Conservation (phyloP, 1,284 basidiomycete genomes). For the Ustilago lituana region DNA sequence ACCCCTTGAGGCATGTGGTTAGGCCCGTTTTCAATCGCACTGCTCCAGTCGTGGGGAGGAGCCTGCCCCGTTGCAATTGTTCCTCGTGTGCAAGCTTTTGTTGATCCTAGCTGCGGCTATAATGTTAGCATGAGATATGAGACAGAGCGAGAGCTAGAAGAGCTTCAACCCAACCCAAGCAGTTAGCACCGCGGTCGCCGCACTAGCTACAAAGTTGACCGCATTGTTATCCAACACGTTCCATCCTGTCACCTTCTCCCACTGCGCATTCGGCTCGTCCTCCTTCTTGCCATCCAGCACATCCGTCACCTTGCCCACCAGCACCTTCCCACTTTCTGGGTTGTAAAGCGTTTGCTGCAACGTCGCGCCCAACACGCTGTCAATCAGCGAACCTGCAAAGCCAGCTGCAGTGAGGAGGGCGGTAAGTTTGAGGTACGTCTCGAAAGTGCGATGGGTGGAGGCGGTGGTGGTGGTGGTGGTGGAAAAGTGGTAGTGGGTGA, state of each 20-base stretch:
- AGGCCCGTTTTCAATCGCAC: too few species aligned
- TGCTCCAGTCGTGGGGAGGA: too few species aligned
- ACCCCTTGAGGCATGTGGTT: too few species aligned
- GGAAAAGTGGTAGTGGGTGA: constrained; percentile 8
- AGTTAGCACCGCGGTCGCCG: constrained; percentile 21
- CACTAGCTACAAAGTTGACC: constrained; percentile 57
- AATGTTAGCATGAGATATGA: background rate
- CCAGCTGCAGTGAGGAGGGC: constrained; percentile 67
- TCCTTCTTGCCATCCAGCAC: constrained; percentile 6
- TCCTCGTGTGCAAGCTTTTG: background rate
- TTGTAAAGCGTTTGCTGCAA: constrained; percentile 84
- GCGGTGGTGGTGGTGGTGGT: too few species aligned
- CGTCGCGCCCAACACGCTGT: constrained; percentile 79
- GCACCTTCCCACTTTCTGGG: constrained; percentile 73
- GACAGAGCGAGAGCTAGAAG: constrained; percentile 9
- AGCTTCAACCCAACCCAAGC: constrained; percentile 26
- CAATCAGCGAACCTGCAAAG: constrained; percentile 72
- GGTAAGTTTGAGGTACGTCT: constrained; percentile 73
- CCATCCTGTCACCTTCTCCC: constrained; percentile 75
- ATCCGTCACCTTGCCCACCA: constrained; percentile 65
- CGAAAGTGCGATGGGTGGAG: too few species aligned
- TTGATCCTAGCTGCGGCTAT: background rate
- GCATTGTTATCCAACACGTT: constrained; percentile 80
- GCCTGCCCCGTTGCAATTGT: too few species aligned
- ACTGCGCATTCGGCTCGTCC: constrained; percentile 60